Evolutionary conservation across 768 basidiomycete genomes (phyloP), one percentile per base, ranked within the genome.

Genomic region (Hericium rajendrae): DNA sequence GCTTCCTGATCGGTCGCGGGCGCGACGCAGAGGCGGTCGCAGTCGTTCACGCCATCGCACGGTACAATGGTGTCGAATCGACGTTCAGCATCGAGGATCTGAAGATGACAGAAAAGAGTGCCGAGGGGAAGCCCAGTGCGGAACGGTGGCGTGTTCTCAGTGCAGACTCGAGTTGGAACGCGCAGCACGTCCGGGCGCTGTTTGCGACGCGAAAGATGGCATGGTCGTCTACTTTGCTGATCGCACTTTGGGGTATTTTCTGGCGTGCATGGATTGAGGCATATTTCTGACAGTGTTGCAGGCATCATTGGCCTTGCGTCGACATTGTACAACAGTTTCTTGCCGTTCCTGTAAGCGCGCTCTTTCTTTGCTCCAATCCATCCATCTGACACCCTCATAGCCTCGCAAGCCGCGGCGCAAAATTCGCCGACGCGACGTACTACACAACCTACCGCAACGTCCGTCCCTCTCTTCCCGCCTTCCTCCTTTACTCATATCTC

Each of bases 121-220:
- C 58, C 46, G 60, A 55, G 46, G 51, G 59, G 54, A 61, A 61
- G 22, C 48, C 54, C 16, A 13, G 20, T 4, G 51, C 55, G 3
- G 28, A 51, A 59, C 59, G 57, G 65, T 65, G 60, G 46, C 56
- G 38, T 48, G 60, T 71, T 39, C 66, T 70, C 51, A 77, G 71
- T 72, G 72, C 74, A 59, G 73, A 78, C 52, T 76, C 73, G 39
- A 66, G 66, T 52, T 73, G 77, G 57, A 70, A 58, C 49, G 38
- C 59, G 0, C 60, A 66, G 12, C 82, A 88, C 65, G 70, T 89
- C 53, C 78, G 74, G 65, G 73, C 79, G 4, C 65, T 91, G 57
- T 90, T 89, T 67, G 75, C 78, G 20, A 84, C 84, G 3, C 72
- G 70, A 18, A 81, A 80, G 65, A 70, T 88, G 67, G 86, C 83